phyloP scores from a whole-genome alignment of 192 early-diverging fungal genomes.

The Umbelopsis isabellina region DNA sequence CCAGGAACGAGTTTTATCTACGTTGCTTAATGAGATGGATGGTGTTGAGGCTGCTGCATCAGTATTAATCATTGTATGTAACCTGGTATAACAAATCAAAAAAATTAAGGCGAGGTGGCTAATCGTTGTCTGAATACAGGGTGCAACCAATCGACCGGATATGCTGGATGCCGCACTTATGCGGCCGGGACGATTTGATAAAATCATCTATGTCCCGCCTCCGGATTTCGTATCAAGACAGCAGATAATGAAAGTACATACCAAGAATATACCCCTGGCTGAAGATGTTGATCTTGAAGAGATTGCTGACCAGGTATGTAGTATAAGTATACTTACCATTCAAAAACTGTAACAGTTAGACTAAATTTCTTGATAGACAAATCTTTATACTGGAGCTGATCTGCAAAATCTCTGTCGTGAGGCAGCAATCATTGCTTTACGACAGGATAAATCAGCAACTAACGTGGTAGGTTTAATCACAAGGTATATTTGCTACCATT shows the following conservation, averaged over 20 bases:
- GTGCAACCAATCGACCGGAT: slow-evolving; percentile 89
- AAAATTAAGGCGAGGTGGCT: not conserved
- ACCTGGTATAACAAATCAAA: slow-evolving; percentile 21
- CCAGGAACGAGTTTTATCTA: slow-evolving; percentile 80
- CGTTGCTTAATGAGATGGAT: slow-evolving; percentile 88
- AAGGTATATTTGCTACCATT: not conserved
- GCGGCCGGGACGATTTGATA: slow-evolving; percentile 85
- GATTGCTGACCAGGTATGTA: slow-evolving; percentile 50
- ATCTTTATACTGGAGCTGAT: slow-evolving; percentile 57
- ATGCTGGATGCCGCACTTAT: slow-evolving; percentile 85
- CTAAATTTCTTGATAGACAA: slow-evolving; percentile 44
- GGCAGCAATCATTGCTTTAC: slow-evolving; percentile 52
- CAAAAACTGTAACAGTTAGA: not conserved
- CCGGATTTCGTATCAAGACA: slow-evolving; percentile 51
- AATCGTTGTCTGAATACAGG: slow-evolving; percentile 41
- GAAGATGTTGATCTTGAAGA: slow-evolving; percentile 52
- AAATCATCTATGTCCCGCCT: slow-evolving; percentile 74
- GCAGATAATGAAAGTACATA: slow-evolving; percentile 57
- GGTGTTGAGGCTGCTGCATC: slow-evolving; percentile 75
- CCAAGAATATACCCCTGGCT: slow-evolving; percentile 50
- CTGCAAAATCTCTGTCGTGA: slow-evolving; percentile 60
- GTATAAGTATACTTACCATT: not conserved
- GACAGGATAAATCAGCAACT: slow-evolving; percentile 14
- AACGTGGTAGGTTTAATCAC: slow-evolving; percentile 28
- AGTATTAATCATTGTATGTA: slow-evolving; percentile 73